A percentile compares a stretch with the other conserved stretches of the same genome.
Conservation (phyloP, 345 rosid genomes). For the Lumnitzera littorea region DNA sequence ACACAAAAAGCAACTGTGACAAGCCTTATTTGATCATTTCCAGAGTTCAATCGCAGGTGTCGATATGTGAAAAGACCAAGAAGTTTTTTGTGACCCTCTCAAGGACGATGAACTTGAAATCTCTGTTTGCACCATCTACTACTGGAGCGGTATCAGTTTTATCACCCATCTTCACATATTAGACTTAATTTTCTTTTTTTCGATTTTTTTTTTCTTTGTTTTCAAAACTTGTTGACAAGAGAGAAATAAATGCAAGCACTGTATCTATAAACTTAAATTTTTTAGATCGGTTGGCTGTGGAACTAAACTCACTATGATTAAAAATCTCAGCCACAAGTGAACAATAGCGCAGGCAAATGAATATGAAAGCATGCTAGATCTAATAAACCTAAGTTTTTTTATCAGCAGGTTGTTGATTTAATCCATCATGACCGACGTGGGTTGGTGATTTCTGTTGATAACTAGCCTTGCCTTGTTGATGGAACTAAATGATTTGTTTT, state of each 20-base stretch:
- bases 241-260: no score
- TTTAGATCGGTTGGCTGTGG: no score
- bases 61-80: constrained; percentile 12
- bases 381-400: no score
- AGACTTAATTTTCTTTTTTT: not conserved
- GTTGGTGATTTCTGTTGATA: not conserved
- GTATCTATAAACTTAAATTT: no score
- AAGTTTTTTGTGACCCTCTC: constrained; percentile 6
- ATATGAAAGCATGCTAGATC: not conserved
- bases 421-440: no score
- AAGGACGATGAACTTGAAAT: constrained; percentile 18
- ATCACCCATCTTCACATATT: not conserved
- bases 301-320: no score
- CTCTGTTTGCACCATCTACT: constrained; percentile 32
- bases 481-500: not conserved
- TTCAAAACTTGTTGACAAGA: not conserved
- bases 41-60: constrained; percentile 12
- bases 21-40: not conserved
- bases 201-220: not conserved
- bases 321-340: no score
- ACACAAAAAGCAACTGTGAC: not conserved
- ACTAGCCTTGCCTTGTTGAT: not conserved
- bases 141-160: constrained; percentile 25
- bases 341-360: no score
- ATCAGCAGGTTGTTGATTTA: no score